These are phyloP conservation scores for Coemansia sp. DNA, from an alignment of 192 early-diverging fungal species.

Conservation along the genomic window DNA sequence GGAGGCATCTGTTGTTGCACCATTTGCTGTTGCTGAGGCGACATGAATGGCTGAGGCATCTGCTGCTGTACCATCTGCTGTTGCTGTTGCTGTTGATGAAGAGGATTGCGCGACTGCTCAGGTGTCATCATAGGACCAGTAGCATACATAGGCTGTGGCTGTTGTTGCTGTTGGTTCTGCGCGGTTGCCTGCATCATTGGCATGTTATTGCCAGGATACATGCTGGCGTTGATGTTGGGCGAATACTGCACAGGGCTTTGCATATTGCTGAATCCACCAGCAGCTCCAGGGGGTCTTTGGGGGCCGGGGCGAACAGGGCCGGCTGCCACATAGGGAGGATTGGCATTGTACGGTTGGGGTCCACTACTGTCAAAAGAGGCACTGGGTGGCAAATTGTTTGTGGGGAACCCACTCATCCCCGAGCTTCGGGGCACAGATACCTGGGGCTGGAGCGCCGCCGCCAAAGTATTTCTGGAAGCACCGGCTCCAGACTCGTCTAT, in stretches of 20 bases:
- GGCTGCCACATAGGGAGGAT: neutral
- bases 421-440: neutral
- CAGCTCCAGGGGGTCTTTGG: neutral
- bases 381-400: neutral
- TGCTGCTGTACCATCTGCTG: neutral
- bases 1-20: neutral
- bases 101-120: neutral
- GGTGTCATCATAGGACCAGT: neutral
- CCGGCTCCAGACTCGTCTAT: neutral
- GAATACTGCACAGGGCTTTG: constrained; percentile 4
- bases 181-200: neutral
- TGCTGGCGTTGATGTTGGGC: neutral
- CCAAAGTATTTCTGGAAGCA: neutral
- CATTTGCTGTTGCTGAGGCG: neutral
- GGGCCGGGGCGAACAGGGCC: neutral
- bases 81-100: constrained; percentile 1
- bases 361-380: constrained; percentile 6
- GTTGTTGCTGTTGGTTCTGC: neutral
- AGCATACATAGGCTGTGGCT: neutral
- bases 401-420: constrained; percentile 2
- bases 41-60: constrained; percentile 5
- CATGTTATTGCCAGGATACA: constrained; percentile 5
- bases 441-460: neutral
- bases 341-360: constrained; percentile 6
- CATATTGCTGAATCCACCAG: neutral